Conservation (phyloP, 106 monocot genomes). For the Allium cepa region DNA sequence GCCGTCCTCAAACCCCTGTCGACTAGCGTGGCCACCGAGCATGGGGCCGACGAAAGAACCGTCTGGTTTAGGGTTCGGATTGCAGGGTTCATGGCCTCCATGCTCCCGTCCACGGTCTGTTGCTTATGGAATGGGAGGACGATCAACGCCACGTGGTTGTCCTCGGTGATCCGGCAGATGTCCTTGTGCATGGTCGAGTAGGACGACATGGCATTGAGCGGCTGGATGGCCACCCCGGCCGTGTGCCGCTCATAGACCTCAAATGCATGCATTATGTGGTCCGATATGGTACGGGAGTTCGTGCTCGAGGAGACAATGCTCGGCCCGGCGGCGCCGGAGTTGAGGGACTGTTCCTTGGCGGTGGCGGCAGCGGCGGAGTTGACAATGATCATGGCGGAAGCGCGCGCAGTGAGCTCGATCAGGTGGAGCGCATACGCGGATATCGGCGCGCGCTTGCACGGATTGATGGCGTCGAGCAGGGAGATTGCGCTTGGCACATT, state of each 20-base stretch:
- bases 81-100: conserved; percentile 52
- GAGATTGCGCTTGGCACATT: conserved; percentile 13
- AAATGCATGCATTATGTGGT: conserved; percentile 28
- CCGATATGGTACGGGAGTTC: background rate
- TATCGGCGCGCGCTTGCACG: conserved; percentile 20
- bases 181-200: conserved; percentile 84
- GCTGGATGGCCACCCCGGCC: conserved; percentile 38
- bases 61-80: conserved; percentile 51
- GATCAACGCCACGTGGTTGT: conserved; percentile 41
- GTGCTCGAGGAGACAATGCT: conserved; percentile 3
- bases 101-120: conserved; percentile 53
- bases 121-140: conserved; percentile 85
- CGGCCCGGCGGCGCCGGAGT: conserved; percentile 2
- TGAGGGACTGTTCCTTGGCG: conserved; percentile 7
- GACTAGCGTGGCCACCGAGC: conserved; percentile 67
- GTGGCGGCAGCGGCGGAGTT: conserved; percentile 8
- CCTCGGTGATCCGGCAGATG: conserved; percentile 32
- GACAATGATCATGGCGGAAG: conserved; percentile 22
- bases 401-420: conserved; percentile 29
- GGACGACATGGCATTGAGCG: conserved; percentile 55
- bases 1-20: conserved; percentile 35
- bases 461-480: conserved; percentile 20
- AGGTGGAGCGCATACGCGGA: conserved; percentile 24
- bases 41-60: conserved; percentile 35
- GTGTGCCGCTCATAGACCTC: conserved; percentile 44